Percentiles rank a stretch among this genome's conserved stretches.
Conservation (phyloP, 2,329 filamentous ascomycete species). For the Botryosphaeria dothidea region DNA sequence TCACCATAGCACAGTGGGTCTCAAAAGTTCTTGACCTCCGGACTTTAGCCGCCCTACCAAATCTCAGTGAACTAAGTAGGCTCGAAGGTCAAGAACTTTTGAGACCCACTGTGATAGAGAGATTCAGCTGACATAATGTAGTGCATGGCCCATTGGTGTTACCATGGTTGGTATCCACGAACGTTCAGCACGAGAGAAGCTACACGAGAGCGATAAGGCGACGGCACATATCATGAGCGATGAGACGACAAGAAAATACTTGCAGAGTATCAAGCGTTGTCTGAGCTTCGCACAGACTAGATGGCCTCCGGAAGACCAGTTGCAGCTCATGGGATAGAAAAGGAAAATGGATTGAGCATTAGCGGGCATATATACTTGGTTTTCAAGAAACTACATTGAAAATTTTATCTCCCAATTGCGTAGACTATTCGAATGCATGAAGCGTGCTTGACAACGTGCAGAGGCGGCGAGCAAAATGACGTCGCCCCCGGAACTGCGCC, state of each 20-base stretch:
- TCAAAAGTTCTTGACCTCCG: no score
- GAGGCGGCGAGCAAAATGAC: background rate
- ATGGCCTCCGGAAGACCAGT: conserved; percentile 90
- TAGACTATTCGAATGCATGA: no score
- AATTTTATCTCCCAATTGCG: no score
- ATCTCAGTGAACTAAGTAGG: no score
- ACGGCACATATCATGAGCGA: conserved; percentile 97
- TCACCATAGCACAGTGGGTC: no score
- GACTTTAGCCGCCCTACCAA: no score
- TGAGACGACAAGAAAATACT: conserved; percentile 89
- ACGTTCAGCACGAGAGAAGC: conserved; percentile 89
- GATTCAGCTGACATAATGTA: conserved; percentile 24
- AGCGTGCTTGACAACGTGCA: no score
- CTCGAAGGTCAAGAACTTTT: no score
- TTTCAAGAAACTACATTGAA: no score
- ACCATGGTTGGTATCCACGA: conserved; percentile 99
- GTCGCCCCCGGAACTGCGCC: background rate
- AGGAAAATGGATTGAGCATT: background rate
- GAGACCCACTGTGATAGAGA: no score
- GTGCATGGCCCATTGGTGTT: conserved; percentile 96
- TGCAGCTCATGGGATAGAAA: conserved; percentile 85
- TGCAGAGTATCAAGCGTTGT: conserved; percentile 97
- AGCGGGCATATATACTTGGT: background rate
- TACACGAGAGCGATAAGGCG: conserved; percentile 74
- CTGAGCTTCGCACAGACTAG: conserved; percentile 94